Conservation (phyloP, 495 filamentous ascomycete genomes). For the Podospora conica region DNA sequence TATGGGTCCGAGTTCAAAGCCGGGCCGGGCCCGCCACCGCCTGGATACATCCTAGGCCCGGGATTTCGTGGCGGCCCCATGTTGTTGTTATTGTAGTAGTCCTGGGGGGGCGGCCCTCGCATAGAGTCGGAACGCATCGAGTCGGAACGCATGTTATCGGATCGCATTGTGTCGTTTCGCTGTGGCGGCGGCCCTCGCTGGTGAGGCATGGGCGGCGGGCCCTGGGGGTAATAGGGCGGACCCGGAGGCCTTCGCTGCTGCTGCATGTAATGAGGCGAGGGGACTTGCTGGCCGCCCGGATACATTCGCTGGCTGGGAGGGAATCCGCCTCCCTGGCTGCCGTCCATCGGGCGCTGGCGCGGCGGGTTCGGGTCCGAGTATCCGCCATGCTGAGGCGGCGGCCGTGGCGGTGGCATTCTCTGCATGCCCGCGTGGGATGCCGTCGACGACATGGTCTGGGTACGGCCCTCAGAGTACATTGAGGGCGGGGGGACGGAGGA, state of each 20-base stretch:
- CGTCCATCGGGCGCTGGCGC: constrained; percentile 36
- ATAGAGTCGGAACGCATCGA: constrained; percentile 31
- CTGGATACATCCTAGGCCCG: constrained; percentile 48
- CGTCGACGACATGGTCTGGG: constrained; percentile 85
- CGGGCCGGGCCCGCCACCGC: constrained; percentile 46
- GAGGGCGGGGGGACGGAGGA: constrained; percentile 50
- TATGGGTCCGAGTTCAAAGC: constrained; percentile 79
- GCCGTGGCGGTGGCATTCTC: constrained; percentile 54
- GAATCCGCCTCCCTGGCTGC: constrained; percentile 47
- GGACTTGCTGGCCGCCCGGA: constrained; percentile 39
- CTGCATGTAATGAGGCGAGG: constrained; percentile 33
- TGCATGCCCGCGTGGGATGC: constrained; percentile 53
- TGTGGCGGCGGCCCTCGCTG: constrained; percentile 20
- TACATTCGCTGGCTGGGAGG: constrained; percentile 49
- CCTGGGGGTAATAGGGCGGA: constrained; percentile 48
- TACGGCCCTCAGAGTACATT: constrained; percentile 54
- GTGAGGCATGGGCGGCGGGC: constrained; percentile 9
- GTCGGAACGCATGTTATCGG: constrained; percentile 3
- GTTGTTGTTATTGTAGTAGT: constrained; percentile 42
- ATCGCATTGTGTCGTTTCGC: constrained; percentile 2
- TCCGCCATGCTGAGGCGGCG: constrained; percentile 45
- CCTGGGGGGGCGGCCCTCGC: constrained; percentile 43
- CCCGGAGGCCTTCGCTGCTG: constrained; percentile 22
- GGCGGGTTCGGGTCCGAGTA: constrained; percentile 31
- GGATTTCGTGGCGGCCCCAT: constrained; percentile 42